Evolutionary conservation across 179 eudicot genomes (phyloP).

Genomic region (Heliamphora pulchella): DNA sequence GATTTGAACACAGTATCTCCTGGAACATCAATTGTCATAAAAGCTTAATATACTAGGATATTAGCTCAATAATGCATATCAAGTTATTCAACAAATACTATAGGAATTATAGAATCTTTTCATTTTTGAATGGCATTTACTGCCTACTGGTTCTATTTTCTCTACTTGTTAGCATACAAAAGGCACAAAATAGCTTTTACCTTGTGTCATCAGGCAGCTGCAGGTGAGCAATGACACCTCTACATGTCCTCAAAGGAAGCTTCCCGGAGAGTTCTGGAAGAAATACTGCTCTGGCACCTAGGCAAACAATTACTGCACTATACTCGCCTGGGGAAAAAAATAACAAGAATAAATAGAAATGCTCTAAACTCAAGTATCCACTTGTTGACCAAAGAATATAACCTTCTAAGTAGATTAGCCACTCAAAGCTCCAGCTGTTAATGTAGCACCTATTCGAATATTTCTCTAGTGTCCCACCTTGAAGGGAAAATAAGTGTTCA

Average conservation of each 20-base stretch:
- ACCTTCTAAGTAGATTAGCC: not conserved
- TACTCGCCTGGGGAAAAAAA: slow-evolving; percentile 49
- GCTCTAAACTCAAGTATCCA: not conserved
- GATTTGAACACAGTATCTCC: no score
- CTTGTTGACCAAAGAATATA: not conserved
- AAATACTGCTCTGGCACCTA: slow-evolving; percentile 73
- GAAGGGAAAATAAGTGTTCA: not conserved
- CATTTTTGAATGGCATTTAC: not conserved
- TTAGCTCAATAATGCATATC: no score
- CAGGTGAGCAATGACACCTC: slow-evolving; percentile 79
- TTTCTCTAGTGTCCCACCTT: not conserved
- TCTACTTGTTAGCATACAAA: not conserved
- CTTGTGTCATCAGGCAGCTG: slow-evolving; percentile 50
- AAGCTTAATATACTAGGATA: no score
- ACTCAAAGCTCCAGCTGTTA: not conserved
- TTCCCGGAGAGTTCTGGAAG: slow-evolving; percentile 73
- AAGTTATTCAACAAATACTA: not conserved
- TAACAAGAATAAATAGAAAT: not conserved
- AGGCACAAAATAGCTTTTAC: slow-evolving; percentile 27
- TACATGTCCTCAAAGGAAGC: slow-evolving; percentile 87
- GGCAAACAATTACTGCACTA: slow-evolving; percentile 75
- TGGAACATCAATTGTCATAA: no score
- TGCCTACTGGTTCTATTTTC: not conserved
- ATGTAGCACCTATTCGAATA: not conserved
- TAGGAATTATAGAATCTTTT: slow-evolving; percentile 1